These are phyloP conservation scores for baker's yeast (Saccharomyces cerevisiae) DNA, from an alignment of 805 yeast species.

Conservation along the genomic window DNA sequence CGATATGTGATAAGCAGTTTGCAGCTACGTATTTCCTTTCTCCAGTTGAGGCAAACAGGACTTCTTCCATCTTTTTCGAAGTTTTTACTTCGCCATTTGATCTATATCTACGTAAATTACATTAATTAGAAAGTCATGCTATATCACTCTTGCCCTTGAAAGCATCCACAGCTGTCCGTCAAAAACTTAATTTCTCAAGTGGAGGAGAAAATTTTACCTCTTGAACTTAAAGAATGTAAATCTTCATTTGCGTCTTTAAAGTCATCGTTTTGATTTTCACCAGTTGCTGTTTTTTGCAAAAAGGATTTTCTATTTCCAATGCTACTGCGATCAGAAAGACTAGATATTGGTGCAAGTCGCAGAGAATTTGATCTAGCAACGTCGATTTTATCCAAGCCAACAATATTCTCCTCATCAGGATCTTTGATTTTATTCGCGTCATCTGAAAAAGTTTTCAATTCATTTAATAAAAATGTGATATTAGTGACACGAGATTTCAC, in stretches of 20 bases:
- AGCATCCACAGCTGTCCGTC: not conserved
- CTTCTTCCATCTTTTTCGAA: not conserved
- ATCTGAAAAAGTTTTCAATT: conserved; percentile 20
- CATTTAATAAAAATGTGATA: conserved; percentile 30
- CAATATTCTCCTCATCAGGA: conserved; percentile 30
- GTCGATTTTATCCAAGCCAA: conserved; percentile 27
- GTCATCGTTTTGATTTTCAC: conserved; percentile 16
- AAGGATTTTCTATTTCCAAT: conserved; percentile 12
- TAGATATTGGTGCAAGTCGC: conserved; percentile 10
- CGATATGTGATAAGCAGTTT: conserved; percentile 3
- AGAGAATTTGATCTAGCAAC: conserved; percentile 25
- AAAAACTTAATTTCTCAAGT: not conserved
- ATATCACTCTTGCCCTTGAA: not conserved
- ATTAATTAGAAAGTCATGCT: conserved; percentile 1
- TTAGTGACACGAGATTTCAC: conserved; percentile 31
- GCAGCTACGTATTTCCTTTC: not conserved
- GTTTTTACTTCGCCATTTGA: not conserved
- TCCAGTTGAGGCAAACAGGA: not conserved
- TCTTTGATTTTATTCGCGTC: conserved; percentile 22
- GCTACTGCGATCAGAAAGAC: conserved; percentile 1
- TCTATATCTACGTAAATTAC: not conserved
- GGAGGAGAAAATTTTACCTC: conserved; percentile 23
- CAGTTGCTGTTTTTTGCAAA: not conserved
- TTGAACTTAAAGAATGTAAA: conserved; percentile 15
- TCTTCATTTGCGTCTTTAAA: conserved; percentile 28